These are phyloP conservation scores for Pythium phragmiticola DNA, from an alignment of 352 stramenopile genomes.

Conservation along the genomic window DNA sequence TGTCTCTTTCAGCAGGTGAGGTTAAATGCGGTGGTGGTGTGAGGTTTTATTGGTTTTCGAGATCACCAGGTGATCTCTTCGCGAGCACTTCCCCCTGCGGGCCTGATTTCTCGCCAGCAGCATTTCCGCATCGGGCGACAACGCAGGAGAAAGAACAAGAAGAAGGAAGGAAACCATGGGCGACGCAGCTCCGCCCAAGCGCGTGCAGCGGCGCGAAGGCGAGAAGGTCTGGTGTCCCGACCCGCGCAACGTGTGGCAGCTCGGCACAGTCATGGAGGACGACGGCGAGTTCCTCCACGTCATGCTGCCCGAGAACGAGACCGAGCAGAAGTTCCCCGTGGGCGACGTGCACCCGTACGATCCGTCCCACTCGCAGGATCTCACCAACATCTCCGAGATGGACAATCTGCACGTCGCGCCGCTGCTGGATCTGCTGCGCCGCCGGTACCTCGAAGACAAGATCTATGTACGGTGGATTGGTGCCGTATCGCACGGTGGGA, in stretches of 20 bases:
- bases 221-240: slow-evolving; percentile 89
- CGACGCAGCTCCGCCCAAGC: slow-evolving; percentile 38
- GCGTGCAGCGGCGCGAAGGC: slow-evolving; percentile 64
- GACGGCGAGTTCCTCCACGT: slow-evolving; percentile 86
- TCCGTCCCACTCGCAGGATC: slow-evolving; percentile 83
- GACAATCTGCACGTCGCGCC: slow-evolving; percentile 92
- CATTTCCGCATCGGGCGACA: slow-evolving; percentile 8
- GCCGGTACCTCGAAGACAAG: slow-evolving; percentile 87
- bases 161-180: slow-evolving; percentile 11
- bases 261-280: slow-evolving; percentile 85
- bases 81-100: not conserved
- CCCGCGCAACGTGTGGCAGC: slow-evolving; percentile 83
- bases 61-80: not conserved
- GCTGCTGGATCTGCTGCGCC: slow-evolving; percentile 85
- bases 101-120: slow-evolving; percentile 20
- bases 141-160: not conserved
- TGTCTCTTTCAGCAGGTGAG: slow-evolving; percentile 13
- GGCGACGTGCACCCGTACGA: slow-evolving; percentile 90
- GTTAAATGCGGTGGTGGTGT: slow-evolving; percentile 22
- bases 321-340: slow-evolving; percentile 78
- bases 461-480: slow-evolving; percentile 77
- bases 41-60: slow-evolving; percentile 22
- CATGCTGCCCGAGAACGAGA: slow-evolving; percentile 71
- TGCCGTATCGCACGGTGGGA: not conserved
- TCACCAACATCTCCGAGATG: slow-evolving; percentile 93